Evolutionary conservation across 2,329 filamentous ascomycete genomes (phyloP).

Genomic region (Lizonia empirigonia): DNA sequence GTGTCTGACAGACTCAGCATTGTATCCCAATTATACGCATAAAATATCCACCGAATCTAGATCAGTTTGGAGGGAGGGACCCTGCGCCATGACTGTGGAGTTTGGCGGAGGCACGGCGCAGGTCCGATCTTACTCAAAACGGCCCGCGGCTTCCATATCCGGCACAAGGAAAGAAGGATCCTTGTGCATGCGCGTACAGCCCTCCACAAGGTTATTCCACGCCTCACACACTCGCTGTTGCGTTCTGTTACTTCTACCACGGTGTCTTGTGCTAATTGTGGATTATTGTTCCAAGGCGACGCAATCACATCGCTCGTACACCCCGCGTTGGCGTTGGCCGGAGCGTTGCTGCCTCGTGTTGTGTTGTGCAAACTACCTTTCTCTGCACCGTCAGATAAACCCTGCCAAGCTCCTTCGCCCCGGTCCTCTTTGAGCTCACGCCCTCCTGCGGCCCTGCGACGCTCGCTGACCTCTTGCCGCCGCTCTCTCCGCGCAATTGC

Average conservation of each 20-base stretch:
- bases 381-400: constrained; percentile 23
- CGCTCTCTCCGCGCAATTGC: constrained; percentile 29
- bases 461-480: constrained; percentile 16
- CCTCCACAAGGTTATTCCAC: constrained; percentile 11
- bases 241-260: neutral
- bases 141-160: constrained; percentile 23
- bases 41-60: constrained; percentile 10
- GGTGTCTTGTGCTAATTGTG: constrained; percentile 1
- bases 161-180: constrained; percentile 11
- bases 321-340: constrained; percentile 3
- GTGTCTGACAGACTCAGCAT: constrained; percentile 12
- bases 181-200: constrained; percentile 9
- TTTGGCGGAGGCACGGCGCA: constrained; percentile 11
- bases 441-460: constrained; percentile 27
- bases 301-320: constrained; percentile 3
- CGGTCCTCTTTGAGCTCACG: constrained; percentile 40
- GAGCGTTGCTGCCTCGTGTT: constrained; percentile 16
- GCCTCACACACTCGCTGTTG: constrained; percentile 1
- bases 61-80: constrained; percentile 3
- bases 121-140: constrained; percentile 20
- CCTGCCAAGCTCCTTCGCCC: constrained; percentile 32
- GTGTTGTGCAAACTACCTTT: constrained; percentile 22
- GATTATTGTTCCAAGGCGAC: constrained; percentile 1
- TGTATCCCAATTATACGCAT: constrained; percentile 12
- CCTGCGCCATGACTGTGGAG: constrained; percentile 14